These are phyloP conservation scores for Forsythia suspensa DNA, from an alignment of 257 asterid genomes.

Conservation along the genomic window DNA sequence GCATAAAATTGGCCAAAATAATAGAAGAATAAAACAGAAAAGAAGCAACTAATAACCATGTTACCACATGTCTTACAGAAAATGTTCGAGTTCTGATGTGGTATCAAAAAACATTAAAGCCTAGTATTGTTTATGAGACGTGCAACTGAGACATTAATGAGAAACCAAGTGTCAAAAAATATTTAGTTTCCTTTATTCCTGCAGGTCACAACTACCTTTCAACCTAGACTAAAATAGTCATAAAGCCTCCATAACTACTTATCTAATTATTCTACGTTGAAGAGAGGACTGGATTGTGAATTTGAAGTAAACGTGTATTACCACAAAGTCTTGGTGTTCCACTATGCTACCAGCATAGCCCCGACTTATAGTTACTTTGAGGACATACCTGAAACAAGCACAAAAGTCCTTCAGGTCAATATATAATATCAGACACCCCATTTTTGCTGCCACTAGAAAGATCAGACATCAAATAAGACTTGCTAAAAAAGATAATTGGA, in stretches of 20 bases:
- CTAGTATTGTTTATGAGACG: neutral
- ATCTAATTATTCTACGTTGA: neutral
- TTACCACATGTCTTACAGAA: neutral
- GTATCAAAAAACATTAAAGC: neutral
- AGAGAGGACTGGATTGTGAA: conserved; percentile 7
- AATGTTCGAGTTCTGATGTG: neutral
- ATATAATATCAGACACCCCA: neutral
- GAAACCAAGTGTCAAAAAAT: neutral
- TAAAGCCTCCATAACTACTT: conserved; percentile 7
- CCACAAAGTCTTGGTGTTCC: conserved; percentile 94
- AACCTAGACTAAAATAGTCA: conserved; percentile 5
- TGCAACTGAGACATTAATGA: neutral
- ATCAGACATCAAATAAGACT: neutral
- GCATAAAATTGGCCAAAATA: neutral
- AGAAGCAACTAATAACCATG: neutral
- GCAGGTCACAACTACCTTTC: neutral
- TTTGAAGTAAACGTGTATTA: conserved; percentile 30
- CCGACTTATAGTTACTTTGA: conserved; percentile 84
- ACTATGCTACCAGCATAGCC: conserved; percentile 96
- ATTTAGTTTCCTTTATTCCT: neutral
- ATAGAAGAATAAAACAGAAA: neutral
- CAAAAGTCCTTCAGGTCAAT: conserved; percentile 5
- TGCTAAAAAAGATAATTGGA: neutral
- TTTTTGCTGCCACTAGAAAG: neutral
- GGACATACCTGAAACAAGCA: conserved; percentile 71